Conservation (phyloP, 768 basidiomycete species). For the Rhodotorula taiwanensis region DNA sequence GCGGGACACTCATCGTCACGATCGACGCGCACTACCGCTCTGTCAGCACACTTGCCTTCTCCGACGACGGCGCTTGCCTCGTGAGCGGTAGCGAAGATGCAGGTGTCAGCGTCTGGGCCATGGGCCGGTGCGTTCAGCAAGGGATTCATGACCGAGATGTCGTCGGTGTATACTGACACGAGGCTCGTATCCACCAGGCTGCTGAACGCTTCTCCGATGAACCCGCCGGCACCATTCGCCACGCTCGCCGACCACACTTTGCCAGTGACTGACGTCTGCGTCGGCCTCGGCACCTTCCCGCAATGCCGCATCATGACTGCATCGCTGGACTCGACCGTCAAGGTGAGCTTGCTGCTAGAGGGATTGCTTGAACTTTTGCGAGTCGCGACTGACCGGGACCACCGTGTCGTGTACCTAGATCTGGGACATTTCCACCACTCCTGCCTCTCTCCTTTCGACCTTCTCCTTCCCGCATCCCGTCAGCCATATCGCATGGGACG, state of each 20-base stretch:
- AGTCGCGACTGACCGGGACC: too few relatives aligned
- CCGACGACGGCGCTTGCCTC: constrained; percentile 68
- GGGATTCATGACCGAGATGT: too few relatives aligned
- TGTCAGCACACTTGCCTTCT: constrained; percentile 74
- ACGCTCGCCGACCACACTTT: constrained; percentile 86
- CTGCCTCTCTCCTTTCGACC: constrained; percentile 62
- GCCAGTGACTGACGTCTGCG: constrained; percentile 70
- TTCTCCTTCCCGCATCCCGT: constrained; percentile 79
- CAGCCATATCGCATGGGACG: constrained; percentile 64
- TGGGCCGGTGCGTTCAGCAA: constrained; percentile 59
- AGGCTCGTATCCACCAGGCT: background rate
- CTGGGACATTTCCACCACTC: constrained; percentile 73
- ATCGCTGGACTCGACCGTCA: constrained; percentile 82
- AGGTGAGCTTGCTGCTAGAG: constrained; percentile 52
- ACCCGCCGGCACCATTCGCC: constrained; percentile 58
- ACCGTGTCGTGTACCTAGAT: constrained; percentile 46
- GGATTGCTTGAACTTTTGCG: too few relatives aligned
- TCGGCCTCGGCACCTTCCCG: constrained; percentile 74
- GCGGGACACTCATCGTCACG: constrained; percentile 65
- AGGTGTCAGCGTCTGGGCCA: constrained; percentile 77
- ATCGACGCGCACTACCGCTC: constrained; percentile 96
- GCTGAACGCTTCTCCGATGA: constrained; percentile 22
- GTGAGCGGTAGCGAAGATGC: constrained; percentile 88
- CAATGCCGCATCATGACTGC: constrained; percentile 69
- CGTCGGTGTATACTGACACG: too few relatives aligned